A percentile compares a stretch with the other conserved stretches of the same genome.
Conservation (phyloP, 2,329 filamentous ascomycete species). For the Microcera coccophila region DNA sequence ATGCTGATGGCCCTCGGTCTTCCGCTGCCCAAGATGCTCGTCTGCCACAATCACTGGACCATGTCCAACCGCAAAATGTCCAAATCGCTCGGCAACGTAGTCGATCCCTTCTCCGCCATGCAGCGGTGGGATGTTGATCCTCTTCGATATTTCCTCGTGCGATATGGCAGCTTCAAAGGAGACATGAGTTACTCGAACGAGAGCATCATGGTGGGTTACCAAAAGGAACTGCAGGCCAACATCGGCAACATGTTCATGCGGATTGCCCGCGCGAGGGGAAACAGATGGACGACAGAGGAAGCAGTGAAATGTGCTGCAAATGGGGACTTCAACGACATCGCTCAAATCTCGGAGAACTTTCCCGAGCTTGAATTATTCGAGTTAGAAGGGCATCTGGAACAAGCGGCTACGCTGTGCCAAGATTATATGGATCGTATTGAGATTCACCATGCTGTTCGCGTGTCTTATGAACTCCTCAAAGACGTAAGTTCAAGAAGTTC, state of each 20-base stretch:
- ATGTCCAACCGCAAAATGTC: conserved; percentile 92
- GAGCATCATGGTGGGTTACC: conserved; percentile 70
- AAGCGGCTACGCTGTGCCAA: background rate
- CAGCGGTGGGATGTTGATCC: conserved; percentile 84
- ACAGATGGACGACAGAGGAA: conserved; percentile 59
- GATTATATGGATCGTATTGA: too few species aligned
- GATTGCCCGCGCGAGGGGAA: conserved; percentile 59
- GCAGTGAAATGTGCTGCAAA: conserved; percentile 43
- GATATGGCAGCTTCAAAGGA: conserved; percentile 69
- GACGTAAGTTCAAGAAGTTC: conserved; percentile 41
- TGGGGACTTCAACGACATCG: conserved; percentile 22
- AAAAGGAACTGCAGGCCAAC: conserved; percentile 70
- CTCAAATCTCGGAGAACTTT: background rate
- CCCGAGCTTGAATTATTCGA: conserved; percentile 21
- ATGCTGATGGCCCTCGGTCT: conserved; percentile 85
- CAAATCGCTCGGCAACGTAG: conserved; percentile 90
- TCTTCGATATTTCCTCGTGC: conserved; percentile 84
- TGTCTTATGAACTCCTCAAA: conserved; percentile 59
- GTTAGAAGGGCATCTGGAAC: conserved; percentile 21
- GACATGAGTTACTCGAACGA: conserved; percentile 85
- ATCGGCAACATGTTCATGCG: conserved; percentile 78
- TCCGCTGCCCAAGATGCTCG: conserved; percentile 70
- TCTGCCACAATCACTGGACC: conserved; percentile 95
- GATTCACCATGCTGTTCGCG: conserved; percentile 60
- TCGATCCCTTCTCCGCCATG: conserved; percentile 88